Evolutionary conservation across 2,329 filamentous ascomycete species (phyloP), one percentile per base, ranked within the genome.

Genomic region (Cytospora mali): DNA sequence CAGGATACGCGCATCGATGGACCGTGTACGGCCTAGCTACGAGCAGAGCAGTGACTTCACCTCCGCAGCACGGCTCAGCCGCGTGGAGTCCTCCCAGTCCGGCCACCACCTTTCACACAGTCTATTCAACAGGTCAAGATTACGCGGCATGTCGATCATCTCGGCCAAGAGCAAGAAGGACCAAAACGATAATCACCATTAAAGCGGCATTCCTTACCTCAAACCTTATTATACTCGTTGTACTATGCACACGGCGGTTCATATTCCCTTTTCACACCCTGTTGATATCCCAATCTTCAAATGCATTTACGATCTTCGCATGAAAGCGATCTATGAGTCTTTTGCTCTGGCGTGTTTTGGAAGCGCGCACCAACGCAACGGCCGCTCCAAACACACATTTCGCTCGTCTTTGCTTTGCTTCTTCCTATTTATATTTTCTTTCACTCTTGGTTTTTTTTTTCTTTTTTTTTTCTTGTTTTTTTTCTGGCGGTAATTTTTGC

Each of bases 41-140:
- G 94, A 97, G 76, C 87, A 87, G 42, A 95, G 89, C 74, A 90
- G 88, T 70, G 95, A 98, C 71, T 97, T 97, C 72, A 97, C 94
- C 0, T 93, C 91, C 29, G 93, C 93, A 16, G 92, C 92, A 42
- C 88, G 94, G 73, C 79, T 99, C 68, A 89, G 88, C 54, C 85
- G 93, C 66, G 86, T 97, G 68, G 95, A 97, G 78, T 93, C 90
- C 27, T 86, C 82, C 55, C 84, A 86, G 60, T 88, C 83, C 64
- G 73, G 64, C 25, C 68, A 70, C 33, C 64, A 61, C 39, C 25
- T 57, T 9, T 46, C 55, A 9, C 46, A 53, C 42, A 63, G 51
- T 33, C 63, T 69, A 11, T 65, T 71, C 21, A 61, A 68, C 42
- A 66, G 66, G 18, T 64, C 66, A 25, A 68, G 71, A 25, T 65